Evolutionary conservation across 257 asterid genomes (phyloP).

Genomic region (Solanum infundibuliforme): DNA sequence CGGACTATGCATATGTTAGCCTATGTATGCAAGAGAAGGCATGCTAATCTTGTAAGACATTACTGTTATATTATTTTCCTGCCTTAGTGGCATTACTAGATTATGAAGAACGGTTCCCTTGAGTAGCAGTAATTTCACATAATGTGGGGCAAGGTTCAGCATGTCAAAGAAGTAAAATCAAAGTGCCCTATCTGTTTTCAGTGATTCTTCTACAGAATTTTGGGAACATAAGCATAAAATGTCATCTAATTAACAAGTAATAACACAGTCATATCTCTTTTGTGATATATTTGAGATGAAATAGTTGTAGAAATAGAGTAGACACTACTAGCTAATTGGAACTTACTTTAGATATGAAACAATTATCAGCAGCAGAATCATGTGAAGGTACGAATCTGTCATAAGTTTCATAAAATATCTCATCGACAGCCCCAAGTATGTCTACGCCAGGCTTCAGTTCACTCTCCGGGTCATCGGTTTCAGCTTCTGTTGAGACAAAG

Average conservation of each 20-base stretch:
- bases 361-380: slow-evolving; percentile 38
- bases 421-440: slow-evolving; percentile 85
- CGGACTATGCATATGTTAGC: neutral
- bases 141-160: neutral
- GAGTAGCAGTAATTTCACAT: neutral
- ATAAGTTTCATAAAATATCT: slow-evolving; percentile 77
- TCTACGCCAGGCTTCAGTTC: slow-evolving; percentile 92
- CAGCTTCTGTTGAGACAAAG: slow-evolving; percentile 80
- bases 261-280: neutral
- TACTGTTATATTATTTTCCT: neutral
- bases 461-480: slow-evolving; percentile 74
- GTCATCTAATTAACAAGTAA: neutral
- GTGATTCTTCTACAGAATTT: neutral
- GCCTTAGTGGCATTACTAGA: neutral
- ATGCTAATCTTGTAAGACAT: neutral
- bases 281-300: neutral
- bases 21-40: neutral
- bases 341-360: slow-evolving; percentile 64
- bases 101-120: neutral
- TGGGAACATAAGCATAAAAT: neutral
- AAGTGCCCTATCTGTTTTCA: neutral
- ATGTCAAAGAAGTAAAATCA: neutral
- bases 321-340: neutral
- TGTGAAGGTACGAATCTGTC: slow-evolving; percentile 71
- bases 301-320: neutral